phyloP scores from a whole-genome alignment of 2,329 filamentous ascomycete genomes.

The Ceratocystiopsis brevicomis region DNA sequence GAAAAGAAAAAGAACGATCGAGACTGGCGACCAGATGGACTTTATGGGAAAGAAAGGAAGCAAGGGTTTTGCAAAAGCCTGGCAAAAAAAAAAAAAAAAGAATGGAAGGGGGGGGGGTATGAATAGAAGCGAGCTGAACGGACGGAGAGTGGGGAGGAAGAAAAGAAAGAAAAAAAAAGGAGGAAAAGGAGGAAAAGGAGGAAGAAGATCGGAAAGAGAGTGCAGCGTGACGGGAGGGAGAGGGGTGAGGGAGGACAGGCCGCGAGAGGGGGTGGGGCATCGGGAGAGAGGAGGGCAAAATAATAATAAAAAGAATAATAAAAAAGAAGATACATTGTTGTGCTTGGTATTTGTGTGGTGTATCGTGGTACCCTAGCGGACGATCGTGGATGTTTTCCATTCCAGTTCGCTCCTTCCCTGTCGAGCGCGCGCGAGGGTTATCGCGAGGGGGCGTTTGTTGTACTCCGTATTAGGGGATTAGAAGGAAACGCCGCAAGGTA shows the following conservation, averaged over 20 bases:
- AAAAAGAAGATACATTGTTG: too few species aligned
- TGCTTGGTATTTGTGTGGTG: too few species aligned
- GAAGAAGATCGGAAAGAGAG: too few species aligned
- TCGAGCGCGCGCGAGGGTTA: too few species aligned
- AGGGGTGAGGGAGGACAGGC: neutral
- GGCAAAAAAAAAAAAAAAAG: neutral
- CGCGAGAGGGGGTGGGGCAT: neutral
- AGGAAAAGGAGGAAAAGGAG: neutral
- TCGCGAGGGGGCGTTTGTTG: too few species aligned
- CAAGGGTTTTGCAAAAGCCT: constrained; percentile 3
- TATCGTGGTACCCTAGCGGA: too few species aligned
- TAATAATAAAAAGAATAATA: neutral
- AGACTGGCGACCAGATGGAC: constrained; percentile 7
- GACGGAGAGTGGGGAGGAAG: neutral
- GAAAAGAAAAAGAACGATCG: neutral
- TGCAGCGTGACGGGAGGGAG: too few species aligned
- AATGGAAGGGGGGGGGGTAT: neutral
- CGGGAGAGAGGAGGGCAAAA: neutral
- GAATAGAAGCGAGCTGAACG: neutral
- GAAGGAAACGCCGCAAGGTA: too few species aligned
- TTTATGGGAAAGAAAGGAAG: constrained; percentile 6
- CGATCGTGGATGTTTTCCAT: too few species aligned
- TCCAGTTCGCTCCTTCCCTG: too few species aligned
- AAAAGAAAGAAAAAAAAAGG: neutral
- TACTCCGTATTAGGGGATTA: too few species aligned